These are phyloP conservation scores for Xylariaceae sp. DNA, from an alignment of 2,329 filamentous ascomycete species.

Conservation along the genomic window DNA sequence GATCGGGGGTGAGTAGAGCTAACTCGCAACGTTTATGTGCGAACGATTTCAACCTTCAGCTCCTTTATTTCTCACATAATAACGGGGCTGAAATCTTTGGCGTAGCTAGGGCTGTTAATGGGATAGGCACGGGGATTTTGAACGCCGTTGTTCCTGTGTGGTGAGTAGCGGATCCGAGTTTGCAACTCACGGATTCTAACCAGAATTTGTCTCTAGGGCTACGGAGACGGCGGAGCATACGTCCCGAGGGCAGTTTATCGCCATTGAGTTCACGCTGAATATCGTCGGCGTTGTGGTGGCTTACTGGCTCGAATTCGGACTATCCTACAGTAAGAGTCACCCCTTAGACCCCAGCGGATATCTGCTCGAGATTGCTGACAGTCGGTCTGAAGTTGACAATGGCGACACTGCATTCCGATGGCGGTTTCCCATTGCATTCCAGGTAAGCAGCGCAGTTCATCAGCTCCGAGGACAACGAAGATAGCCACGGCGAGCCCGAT, in stretches of 20 bases:
- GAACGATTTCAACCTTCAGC: no score
- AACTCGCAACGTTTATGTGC: neutral
- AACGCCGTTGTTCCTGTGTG: constrained; percentile 69
- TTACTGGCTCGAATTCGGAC: constrained; percentile 59
- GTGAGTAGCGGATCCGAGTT: constrained; percentile 20
- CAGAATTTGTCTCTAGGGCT: constrained; percentile 39
- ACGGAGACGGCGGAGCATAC: constrained; percentile 66
- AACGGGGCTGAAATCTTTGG: neutral
- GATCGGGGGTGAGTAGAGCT: constrained; percentile 52
- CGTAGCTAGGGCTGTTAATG: constrained; percentile 55
- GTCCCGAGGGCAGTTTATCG: constrained; percentile 64
- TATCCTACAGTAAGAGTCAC: constrained; percentile 51
- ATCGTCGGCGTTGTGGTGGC: constrained; percentile 64
- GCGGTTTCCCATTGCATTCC: constrained; percentile 17
- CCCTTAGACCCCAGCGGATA: neutral
- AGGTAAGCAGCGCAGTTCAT: constrained; percentile 1
- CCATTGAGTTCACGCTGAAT: constrained; percentile 69
- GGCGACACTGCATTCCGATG: constrained; percentile 14
- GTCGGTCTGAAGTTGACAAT: constrained; percentile 5
- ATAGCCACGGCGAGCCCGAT: neutral
- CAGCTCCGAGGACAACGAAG: no score
- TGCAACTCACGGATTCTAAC: neutral
- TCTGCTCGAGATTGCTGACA: neutral
- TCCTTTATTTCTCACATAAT: no score
- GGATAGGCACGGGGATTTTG: constrained; percentile 64